A percentile compares a stretch with the other conserved stretches of the same genome.
Evolutionary conservation across 148 eudicot species (phyloP).

Genomic region (Rhododendron vialii): DNA sequence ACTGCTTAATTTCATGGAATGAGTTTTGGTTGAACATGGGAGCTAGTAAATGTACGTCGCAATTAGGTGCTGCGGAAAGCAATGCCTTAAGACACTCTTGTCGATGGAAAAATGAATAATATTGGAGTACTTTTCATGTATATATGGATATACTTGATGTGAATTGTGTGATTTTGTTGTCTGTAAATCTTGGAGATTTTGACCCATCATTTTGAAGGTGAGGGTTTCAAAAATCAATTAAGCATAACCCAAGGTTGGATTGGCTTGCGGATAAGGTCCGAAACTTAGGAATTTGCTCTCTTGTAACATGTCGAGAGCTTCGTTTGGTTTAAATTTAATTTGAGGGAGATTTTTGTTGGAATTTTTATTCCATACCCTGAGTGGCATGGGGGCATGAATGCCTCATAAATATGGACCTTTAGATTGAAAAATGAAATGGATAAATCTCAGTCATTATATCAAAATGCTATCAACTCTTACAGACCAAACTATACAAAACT

Average conservation of each 20-base stretch:
- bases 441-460: too few species aligned
- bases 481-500: too few species aligned
- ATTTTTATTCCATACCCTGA: too few species aligned
- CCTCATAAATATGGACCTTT: too few species aligned
- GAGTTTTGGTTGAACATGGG: background rate
- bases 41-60: background rate
- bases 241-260: background rate
- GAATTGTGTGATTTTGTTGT: background rate
- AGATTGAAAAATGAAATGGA: too few species aligned
- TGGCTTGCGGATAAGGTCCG: background rate
- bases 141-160: background rate
- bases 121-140: background rate
- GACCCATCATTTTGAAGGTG: background rate
- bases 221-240: background rate
- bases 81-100: background rate
- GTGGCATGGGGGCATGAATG: too few species aligned
- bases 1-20: background rate
- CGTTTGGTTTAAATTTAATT: too few species aligned
- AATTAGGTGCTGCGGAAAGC: background rate
- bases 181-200: background rate
- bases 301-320: too few species aligned
- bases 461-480: too few species aligned
- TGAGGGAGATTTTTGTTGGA: too few species aligned
- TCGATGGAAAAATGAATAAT: background rate
- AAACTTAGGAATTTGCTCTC: too few species aligned